Base-by-base conservation (phyloP, 2,329 filamentous ascomycete genomes). In the Chrysoporthe austroafricana region DNA sequence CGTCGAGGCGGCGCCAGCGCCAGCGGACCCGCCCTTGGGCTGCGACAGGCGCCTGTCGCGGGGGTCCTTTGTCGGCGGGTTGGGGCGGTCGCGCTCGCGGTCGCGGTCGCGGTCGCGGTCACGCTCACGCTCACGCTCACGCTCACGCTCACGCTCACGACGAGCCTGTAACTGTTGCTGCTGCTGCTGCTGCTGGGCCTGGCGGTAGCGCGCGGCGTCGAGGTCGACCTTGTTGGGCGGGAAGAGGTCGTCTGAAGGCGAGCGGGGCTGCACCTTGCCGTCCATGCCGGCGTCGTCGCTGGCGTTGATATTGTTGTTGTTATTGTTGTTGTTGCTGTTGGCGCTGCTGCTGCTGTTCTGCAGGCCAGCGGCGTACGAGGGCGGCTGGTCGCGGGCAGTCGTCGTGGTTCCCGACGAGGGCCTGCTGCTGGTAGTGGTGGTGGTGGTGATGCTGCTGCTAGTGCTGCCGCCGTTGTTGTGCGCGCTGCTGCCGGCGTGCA, bases 201-300 rank as follows among this genome's bases (percentile, higher is more conserved):
- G 65, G 32, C 68, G 65, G 68, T 67, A 69, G 42, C 68, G 65
- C 3, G 68, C 68, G 46, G 68, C 68, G 54, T 69, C 68, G 46
- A 69, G 46, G 58, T 69, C 68, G 58, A 69, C 68, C 59, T 69
- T 69, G 65, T 69, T 69, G n/a, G 62, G 44, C 1, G 68, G 68
- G 39, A 64, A 63, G 16, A 61, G 52, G 60, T 43, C 61, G 18
- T 69, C 68, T 36, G 59, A 62, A n/a, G 65, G 64, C 13, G 68
- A 67, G 61, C 67, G 61, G 42, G 67, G 64, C 18, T 36, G 57
- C 34, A 52, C 18, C n/a, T 42, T 56, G 50, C 46, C 32, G 11
- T 32, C 52, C 16, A 46, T 54, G 8, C 42, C 42, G 7, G 48
- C 43, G 18, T 58, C 39, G 2, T 32, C 18, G 9, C 26, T 54